Conservation (phyloP, 768 basidiomycete species). For the Suillus spraguei region DNA sequence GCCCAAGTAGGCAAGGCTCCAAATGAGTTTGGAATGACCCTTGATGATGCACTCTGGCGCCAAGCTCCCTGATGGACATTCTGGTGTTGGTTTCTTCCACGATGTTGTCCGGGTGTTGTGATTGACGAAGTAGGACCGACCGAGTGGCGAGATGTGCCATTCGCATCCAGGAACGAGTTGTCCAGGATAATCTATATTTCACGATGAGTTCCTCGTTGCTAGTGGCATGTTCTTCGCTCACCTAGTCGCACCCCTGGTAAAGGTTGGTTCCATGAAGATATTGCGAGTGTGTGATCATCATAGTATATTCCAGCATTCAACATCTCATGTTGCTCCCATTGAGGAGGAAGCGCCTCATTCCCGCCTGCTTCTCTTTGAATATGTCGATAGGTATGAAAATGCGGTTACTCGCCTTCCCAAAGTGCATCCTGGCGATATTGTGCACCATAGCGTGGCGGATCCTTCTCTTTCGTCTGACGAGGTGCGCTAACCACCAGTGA, state of each 20-base stretch:
- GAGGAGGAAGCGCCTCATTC: neutral
- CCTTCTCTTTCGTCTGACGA: neutral
- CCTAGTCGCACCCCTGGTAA: neutral
- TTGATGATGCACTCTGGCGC: neutral
- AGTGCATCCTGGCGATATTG: neutral
- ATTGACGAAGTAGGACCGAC: neutral
- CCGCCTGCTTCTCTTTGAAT: neutral
- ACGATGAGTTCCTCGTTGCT: neutral
- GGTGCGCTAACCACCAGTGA: neutral
- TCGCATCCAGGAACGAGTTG: neutral
- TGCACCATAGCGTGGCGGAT: neutral
- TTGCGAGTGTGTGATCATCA: neutral
- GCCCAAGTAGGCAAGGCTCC: neutral
- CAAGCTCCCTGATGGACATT: neutral
- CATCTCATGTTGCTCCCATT: neutral
- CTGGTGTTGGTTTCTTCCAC: neutral
- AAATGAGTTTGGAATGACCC: neutral
- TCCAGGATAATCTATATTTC: neutral
- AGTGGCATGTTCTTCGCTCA: neutral
- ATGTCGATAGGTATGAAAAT: neutral
- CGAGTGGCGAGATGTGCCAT: neutral
- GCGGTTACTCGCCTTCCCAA: neutral
- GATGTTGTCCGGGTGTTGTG: neutral
- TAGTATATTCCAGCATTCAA: neutral
- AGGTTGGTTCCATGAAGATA: neutral